Evolutionary conservation across 805 yeast species (phyloP), one percentile per base, ranked within the genome.

Genomic region (Saccharomycopsis guyanensis): DNA sequence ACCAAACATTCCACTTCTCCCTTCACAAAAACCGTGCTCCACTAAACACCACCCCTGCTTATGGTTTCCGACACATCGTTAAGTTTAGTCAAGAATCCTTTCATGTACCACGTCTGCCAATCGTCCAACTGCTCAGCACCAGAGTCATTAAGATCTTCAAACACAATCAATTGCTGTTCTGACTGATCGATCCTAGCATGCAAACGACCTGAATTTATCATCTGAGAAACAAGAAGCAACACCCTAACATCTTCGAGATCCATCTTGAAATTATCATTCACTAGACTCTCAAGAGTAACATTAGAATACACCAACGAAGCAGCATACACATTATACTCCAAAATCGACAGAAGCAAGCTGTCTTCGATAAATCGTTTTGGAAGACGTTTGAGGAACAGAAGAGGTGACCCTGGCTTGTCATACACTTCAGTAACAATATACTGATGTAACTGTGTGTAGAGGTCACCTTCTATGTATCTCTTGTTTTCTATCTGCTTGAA

Each of bases 151-250:
- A 18, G 36, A 3, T 34, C 19, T 8, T 43, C 41, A 20, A 38
- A 34, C 10, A 43, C 8, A 31, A 47, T 15, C 37, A 36, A 18
- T 32, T n/a, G 16, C 38, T 33, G 5, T 23, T 13, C 13, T 19
- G 31, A 15, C 18, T 43, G 47, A 33, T 47, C 47, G 20, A 47
- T 47, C 16, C 27, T 47, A 3, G 48, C 51, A 20, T 27, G 16
- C 13, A 47, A 22, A 13, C 51, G 20, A 4, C 43, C 47, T 5
- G 33, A 18, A 12, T 13, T 34, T 7, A 47, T 43, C 47, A 47
- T 47, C 10, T 43, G 38, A 15, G 40, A 29, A 10, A 40, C 33
- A 4, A 29, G 13, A 15, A 40, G n/a, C 19, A 40, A 20, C 34
- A 29, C 15, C 19, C 23, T 15, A 7, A 37, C 7, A 5, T n/a